Evolutionary conservation across 495 filamentous ascomycete genomes (phyloP), one percentile per base, ranked within the genome.

Genomic region (Penicillium macrosclerotiorum): DNA sequence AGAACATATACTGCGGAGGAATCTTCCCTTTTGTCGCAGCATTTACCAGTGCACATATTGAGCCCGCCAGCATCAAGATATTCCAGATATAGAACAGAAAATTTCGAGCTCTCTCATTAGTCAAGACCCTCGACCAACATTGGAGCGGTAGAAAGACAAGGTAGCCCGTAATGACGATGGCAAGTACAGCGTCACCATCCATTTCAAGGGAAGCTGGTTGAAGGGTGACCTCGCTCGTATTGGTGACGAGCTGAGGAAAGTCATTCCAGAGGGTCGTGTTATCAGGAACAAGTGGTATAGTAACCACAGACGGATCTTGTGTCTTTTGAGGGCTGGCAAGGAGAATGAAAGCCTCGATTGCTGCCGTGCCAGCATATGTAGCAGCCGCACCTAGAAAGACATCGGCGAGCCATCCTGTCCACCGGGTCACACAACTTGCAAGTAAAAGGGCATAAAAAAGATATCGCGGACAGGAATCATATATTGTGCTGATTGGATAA

Each of bases 91-190:
- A 64, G 40, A 66, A 64, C 0, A 68, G 37, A 7, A 64, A 14
- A 39, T 53, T 58, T 2, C 60, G 47, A 2, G 60, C 56, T 34
- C 62, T 45, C 4, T 62, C 44, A 11, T 63, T 36, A 0, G 49
- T 53, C 18, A 68, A 41, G 5, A 59, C 44, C 1, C 65, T 56
- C 3, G 65, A 69, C 63, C 61, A 67, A 38, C 54, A 60, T 48
- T 67, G 63, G 5, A 69, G 45, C 2, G 65, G 65, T 5, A 69
- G 48, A 31, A 69, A 69, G 23, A 67, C 59, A 8, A 69, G 65
- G 32, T 69, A 69, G 1, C 61, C 63, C 2, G 65, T 69, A 20
- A 69, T 55, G 3, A 69, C 65, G 16, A 69, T 62, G 4, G 65
- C 63, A 7, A 69, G 52, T 1, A 69, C 59, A 4, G 65, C 65